Percentiles rank a stretch among this genome's conserved stretches.
phyloP scores from a whole-genome alignment of 805 yeast species.

The Metschnikowia drakensbergensis region DNA sequence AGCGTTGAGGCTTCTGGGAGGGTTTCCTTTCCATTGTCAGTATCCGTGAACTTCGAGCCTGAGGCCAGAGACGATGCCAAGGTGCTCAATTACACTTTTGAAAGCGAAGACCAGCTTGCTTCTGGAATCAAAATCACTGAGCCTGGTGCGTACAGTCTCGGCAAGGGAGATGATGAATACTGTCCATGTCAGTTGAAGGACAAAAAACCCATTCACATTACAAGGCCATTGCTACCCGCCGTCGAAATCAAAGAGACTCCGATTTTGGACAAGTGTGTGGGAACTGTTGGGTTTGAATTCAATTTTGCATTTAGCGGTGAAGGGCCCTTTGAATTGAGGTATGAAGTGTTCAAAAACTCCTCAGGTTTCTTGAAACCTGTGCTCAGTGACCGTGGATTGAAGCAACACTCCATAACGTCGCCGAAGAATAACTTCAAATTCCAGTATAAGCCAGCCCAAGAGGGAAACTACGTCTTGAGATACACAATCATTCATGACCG shows the following conservation, averaged over 20 bases:
- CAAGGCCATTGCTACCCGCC: slow-evolving; percentile 30
- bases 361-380: slow-evolving; percentile 32
- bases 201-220: slow-evolving; percentile 29
- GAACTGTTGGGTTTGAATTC: slow-evolving; percentile 76
- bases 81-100: slow-evolving; percentile 25
- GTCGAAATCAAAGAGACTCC: slow-evolving; percentile 49
- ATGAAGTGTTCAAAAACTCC: slow-evolving; percentile 51
- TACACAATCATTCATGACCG: slow-evolving; percentile 60
- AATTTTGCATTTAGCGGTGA: slow-evolving; percentile 67
- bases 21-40: slow-evolving; percentile 26
- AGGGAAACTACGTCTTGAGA: slow-evolving; percentile 76
- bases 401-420: slow-evolving; percentile 19
- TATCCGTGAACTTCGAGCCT: slow-evolving; percentile 34
- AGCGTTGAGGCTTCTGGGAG: slow-evolving; percentile 17
- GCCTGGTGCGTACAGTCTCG: slow-evolving; percentile 66
- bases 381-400: slow-evolving; percentile 28
- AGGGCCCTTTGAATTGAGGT: slow-evolving; percentile 73
- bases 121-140: slow-evolving; percentile 37
- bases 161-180: slow-evolving; percentile 50
- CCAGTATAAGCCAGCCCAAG: slow-evolving; percentile 69
- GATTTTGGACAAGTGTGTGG: slow-evolving; percentile 83
- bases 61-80: slow-evolving; percentile 18
- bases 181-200: slow-evolving; percentile 52
- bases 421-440: slow-evolving; percentile 30
- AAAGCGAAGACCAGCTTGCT: slow-evolving; percentile 22